phyloP scores from a whole-genome alignment of 1,284 basidiomycete species.

The Irpex sp. region DNA sequence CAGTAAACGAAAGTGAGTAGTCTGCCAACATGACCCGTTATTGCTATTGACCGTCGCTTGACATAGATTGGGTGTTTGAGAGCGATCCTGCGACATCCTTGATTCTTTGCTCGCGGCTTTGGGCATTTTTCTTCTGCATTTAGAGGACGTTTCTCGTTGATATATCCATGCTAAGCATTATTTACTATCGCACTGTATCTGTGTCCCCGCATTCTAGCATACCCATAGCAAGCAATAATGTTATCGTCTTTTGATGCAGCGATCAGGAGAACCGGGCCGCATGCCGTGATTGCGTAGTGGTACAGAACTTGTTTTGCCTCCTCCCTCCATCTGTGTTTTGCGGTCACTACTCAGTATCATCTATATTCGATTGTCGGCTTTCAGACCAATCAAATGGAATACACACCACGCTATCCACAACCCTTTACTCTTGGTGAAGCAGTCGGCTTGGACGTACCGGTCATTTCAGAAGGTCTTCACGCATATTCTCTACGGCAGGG shows the following conservation, averaged over 20 bases:
- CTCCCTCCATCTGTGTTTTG: neutral
- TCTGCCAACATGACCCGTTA: neutral
- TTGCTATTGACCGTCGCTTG: neutral
- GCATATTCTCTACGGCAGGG: conserved; percentile 6
- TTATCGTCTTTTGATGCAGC: neutral
- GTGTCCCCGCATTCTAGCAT: neutral
- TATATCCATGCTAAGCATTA: conserved; percentile 1
- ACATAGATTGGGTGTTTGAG: neutral
- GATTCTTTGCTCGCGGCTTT: neutral
- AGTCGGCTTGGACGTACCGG: conserved; percentile 56
- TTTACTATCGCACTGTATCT: conserved; percentile 1
- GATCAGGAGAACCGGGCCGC: neutral
- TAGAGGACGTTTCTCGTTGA: neutral
- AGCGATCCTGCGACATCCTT: neutral
- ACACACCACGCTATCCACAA: conserved; percentile 61
- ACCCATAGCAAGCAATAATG: neutral
- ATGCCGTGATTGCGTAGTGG: too few relatives aligned
- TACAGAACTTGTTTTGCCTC: neutral
- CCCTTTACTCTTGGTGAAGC: conserved; percentile 76
- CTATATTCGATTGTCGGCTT: too few relatives aligned
- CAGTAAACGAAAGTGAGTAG: conserved; percentile 66
- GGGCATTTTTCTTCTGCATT: neutral
- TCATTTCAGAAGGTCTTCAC: conserved; percentile 64
- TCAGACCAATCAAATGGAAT: conserved; percentile 46
- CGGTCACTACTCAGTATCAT: too few relatives aligned